A percentile compares a stretch with the other conserved stretches of the same genome.
phyloP scores from a whole-genome alignment of 495 filamentous ascomycete species.

The Apiosordaria backusii region DNA sequence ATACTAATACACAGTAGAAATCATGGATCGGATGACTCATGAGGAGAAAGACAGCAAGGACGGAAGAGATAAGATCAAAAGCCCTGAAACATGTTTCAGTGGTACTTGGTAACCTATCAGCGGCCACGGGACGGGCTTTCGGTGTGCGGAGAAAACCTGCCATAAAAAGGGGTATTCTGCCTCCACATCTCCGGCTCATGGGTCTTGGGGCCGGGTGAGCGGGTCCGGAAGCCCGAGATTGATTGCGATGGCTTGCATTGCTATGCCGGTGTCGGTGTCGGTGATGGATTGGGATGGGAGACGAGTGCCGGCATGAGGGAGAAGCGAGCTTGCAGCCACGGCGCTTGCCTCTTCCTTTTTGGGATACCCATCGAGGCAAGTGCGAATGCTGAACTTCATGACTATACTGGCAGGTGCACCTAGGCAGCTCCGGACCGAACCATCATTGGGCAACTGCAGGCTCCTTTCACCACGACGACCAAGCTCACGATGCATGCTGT shows the following conservation, averaged over 20 bases:
- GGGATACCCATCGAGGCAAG: background rate
- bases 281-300: background rate
- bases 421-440: background rate
- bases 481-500: background rate
- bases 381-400: background rate
- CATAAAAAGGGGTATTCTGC: background rate
- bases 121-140: background rate
- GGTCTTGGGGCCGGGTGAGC: background rate
- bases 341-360: background rate
- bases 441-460: background rate
- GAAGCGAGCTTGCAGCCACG: background rate
- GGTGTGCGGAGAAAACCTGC: background rate
- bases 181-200: background rate
- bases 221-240: background rate
- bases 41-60: background rate
- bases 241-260: background rate
- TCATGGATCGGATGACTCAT: background rate
- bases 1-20: background rate
- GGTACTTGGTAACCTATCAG: slow-evolving; percentile 6
- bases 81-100: slow-evolving; percentile 22
- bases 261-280: background rate
- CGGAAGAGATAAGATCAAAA: slow-evolving; percentile 1
- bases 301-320: background rate
- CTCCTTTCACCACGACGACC: background rate
- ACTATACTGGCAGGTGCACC: background rate